A percentile compares a stretch with the other conserved stretches of the same genome.
phyloP scores from a whole-genome alignment of 768 basidiomycete genomes.

The Brasilioporus rufonigricans region DNA sequence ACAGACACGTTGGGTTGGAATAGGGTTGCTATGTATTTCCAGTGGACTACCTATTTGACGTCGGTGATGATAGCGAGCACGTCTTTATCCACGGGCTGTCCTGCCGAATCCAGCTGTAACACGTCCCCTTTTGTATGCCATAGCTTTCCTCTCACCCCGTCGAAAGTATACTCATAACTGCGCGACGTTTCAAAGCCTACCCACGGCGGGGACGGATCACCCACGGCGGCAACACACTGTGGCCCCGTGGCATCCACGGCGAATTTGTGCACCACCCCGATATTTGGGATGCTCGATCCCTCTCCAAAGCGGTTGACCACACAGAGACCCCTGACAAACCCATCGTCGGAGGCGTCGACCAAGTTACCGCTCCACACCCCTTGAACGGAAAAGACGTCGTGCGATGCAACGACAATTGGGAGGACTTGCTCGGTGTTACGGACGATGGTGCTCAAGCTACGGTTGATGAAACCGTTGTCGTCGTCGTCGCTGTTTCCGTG shows the following conservation, averaged over 20 bases:
- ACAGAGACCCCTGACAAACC: constrained; percentile 15
- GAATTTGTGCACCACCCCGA: constrained; percentile 11
- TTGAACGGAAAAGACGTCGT: constrained; percentile 9
- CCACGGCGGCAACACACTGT: constrained; percentile 9
- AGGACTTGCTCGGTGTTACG: constrained; percentile 4
- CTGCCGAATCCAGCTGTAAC: neutral
- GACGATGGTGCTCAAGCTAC: neutral
- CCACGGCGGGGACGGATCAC: constrained; percentile 12
- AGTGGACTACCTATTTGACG: constrained; percentile 6
- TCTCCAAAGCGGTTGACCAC: neutral
- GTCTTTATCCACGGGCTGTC: constrained; percentile 1
- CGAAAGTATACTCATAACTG: constrained; percentile 8
- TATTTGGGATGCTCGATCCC: neutral
- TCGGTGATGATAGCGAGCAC: constrained; percentile 11
- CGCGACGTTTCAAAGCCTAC: neutral
- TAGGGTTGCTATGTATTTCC: too few species aligned
- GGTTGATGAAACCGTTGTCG: neutral
- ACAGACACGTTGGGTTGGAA: too few species aligned
- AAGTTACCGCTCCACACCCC: constrained; percentile 16
- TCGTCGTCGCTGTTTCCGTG: too few species aligned
- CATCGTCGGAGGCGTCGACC: constrained; percentile 13
- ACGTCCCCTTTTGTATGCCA: constrained; percentile 10
- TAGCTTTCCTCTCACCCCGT: constrained; percentile 11
- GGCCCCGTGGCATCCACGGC: constrained; percentile 19
- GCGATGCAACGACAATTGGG: constrained; percentile 6